Evolutionary conservation across 2,329 filamentous ascomycete species (phyloP).

Genomic region (Venturia nashicola): DNA sequence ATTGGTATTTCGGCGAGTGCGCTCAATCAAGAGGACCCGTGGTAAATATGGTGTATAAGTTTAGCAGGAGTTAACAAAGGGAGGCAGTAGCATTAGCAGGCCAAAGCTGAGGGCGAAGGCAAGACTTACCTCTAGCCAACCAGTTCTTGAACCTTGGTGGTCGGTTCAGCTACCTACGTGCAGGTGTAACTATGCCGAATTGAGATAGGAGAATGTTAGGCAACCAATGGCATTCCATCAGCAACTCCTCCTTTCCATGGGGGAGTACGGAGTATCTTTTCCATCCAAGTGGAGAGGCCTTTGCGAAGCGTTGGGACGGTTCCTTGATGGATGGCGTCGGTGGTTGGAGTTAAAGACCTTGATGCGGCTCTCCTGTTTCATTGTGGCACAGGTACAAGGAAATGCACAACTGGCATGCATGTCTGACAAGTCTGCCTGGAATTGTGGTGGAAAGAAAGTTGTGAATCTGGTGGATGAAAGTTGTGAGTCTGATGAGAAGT

Average conservation of each 20-base stretch:
- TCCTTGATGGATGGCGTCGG: neutral
- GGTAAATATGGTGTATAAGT: neutral
- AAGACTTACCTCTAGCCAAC: no score
- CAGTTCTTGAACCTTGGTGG: neutral
- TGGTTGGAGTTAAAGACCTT: neutral
- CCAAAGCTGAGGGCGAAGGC: neutral
- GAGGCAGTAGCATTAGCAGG: neutral
- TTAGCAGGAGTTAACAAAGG: neutral
- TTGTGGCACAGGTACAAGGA: neutral
- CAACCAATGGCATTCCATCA: neutral
- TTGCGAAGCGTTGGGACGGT: neutral
- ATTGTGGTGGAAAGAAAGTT: neutral
- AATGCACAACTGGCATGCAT: neutral
- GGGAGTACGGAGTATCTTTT: no score
- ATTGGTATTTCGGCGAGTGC: neutral
- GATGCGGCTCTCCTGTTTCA: neutral
- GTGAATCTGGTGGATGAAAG: no score
- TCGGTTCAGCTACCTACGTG: neutral
- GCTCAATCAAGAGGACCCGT: conserved; percentile 2
- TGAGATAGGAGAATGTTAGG: neutral
- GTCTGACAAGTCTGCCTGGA: neutral
- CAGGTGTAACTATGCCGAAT: neutral
- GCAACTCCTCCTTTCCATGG: neutral
- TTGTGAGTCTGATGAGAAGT: neutral
- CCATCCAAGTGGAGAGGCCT: neutral